Conservation (phyloP, 1,284 basidiomycete genomes). For the Chalciporus sp. region DNA sequence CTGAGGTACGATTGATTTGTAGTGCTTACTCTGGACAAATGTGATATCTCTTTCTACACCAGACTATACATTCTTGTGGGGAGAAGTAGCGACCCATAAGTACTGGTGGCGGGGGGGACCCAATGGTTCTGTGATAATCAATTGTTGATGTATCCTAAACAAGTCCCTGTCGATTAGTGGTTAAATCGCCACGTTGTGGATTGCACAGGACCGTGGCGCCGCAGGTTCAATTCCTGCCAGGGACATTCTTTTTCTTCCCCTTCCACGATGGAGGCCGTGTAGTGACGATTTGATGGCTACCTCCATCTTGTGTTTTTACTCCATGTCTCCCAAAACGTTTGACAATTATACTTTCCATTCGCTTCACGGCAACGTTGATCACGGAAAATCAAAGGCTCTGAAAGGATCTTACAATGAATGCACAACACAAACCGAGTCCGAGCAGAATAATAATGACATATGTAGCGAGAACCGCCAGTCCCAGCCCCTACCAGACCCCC, state of each 20-base stretch:
- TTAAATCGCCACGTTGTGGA: constrained; percentile 58
- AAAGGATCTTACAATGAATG: too few species aligned
- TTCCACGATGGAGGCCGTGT: too few species aligned
- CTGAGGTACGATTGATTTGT: constrained; percentile 19
- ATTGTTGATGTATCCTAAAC: neutral
- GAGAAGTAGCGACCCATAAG: too few species aligned
- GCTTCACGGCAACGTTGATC: too few species aligned
- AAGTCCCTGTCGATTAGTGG: constrained; percentile 54
- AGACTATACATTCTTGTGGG: neutral
- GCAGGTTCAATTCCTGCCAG: constrained; percentile 50
- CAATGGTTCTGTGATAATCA: too few species aligned
- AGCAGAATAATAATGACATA: too few species aligned
- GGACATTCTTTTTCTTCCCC: constrained; percentile 34
- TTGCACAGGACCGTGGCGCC: constrained; percentile 44
- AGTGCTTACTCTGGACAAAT: constrained; percentile 2
- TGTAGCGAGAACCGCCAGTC: too few species aligned
- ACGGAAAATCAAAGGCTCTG: too few species aligned
- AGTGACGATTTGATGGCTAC: too few species aligned
- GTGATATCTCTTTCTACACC: constrained; percentile 13
- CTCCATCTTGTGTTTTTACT: neutral
- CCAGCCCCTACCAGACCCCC: constrained; percentile 27
- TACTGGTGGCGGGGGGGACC: neutral
- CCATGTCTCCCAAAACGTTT: too few species aligned
- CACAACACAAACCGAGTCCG: too few species aligned
- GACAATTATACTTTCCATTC: too few species aligned